Conservation (phyloP, 345 rosid species). For the Moringa oleifera region DNA sequence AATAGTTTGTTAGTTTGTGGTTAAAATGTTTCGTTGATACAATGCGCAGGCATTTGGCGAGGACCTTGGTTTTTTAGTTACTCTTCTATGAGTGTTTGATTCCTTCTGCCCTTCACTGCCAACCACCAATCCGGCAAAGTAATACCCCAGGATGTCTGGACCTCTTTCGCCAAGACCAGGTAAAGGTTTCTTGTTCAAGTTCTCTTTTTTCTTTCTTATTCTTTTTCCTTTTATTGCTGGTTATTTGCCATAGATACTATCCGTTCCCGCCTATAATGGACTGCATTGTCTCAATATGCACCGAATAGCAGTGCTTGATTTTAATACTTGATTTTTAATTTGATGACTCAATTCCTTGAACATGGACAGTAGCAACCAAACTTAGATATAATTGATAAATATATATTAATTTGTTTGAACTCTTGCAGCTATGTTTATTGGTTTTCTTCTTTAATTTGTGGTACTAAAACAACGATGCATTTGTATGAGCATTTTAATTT, state of each 20-base stretch:
- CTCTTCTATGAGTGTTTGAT: conserved; percentile 26
- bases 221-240: too few species aligned
- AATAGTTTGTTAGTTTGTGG: neutral
- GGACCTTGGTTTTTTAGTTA: conserved; percentile 24
- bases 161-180: conserved; percentile 25
- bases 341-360: too few species aligned
- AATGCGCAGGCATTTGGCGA: conserved; percentile 35
- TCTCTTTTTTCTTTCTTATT: neutral
- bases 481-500: neutral
- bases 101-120: conserved; percentile 37
- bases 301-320: too few species aligned
- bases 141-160: conserved; percentile 35
- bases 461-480: neutral
- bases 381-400: too few species aligned
- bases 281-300: too few species aligned
- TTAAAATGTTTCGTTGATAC: neutral
- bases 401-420: too few species aligned
- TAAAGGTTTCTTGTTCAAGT: neutral
- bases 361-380: too few species aligned
- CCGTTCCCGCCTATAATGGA: too few species aligned
- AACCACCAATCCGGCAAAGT: conserved; percentile 18
- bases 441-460: too few species aligned
- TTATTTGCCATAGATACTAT: too few species aligned
- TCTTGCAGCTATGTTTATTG: too few species aligned
- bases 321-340: neutral